Evolutionary conservation across 2,329 filamentous ascomycete species (phyloP).

Genomic region (Aspergillus alliaceus): DNA sequence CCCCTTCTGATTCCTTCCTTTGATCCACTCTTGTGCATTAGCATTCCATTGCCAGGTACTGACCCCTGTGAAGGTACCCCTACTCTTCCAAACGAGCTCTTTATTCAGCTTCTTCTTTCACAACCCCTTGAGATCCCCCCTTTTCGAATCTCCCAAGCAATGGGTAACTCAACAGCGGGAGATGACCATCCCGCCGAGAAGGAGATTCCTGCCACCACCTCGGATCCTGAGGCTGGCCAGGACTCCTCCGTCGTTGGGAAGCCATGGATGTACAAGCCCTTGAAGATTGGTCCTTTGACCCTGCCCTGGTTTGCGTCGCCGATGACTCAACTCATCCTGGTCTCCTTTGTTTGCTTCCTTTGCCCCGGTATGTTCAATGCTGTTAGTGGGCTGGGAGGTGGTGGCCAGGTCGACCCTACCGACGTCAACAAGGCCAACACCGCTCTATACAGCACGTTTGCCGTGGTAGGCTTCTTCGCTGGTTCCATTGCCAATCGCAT

Average conservation of each 20-base stretch:
- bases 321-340: conserved; percentile 68
- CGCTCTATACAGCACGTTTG: conserved; percentile 72
- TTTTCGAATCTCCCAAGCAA: conserved; percentile 1
- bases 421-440: conserved; percentile 68
- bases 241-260: conserved; percentile 30
- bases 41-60: not conserved
- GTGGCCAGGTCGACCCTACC: conserved; percentile 57
- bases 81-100: not conserved
- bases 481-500: conserved; percentile 51
- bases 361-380: conserved; percentile 75
- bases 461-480: conserved; percentile 63
- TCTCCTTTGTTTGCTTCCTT: conserved; percentile 69
- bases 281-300: conserved; percentile 55
- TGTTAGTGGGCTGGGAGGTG: conserved; percentile 64
- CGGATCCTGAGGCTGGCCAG: conserved; percentile 25
- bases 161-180: conserved; percentile 10
- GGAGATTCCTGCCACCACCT: conserved; percentile 12
- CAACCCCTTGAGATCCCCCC: not conserved
- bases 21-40: not conserved
- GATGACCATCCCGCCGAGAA: conserved; percentile 16
- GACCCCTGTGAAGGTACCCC: not conserved
- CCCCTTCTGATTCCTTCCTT: not conserved
- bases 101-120: not conserved
- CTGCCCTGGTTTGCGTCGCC: conserved; percentile 72
- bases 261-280: conserved; percentile 67